These are phyloP conservation scores for Teunomyces panamensis DNA, from an alignment of 805 yeast genomes.

Conservation along the genomic window DNA sequence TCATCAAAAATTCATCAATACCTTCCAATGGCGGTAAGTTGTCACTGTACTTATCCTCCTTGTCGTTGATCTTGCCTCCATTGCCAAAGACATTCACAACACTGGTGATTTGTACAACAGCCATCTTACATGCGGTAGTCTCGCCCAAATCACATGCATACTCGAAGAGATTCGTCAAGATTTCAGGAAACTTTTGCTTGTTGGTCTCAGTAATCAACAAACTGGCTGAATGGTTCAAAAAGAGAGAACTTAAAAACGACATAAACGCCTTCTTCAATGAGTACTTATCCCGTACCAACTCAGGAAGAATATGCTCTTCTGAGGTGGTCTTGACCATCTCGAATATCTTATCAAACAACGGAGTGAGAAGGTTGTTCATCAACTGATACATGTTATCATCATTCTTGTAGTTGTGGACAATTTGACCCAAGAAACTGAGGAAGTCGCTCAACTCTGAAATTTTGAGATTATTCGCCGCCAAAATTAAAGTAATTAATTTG, in stretches of 20 bases:
- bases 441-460: constrained; percentile 74
- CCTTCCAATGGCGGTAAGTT: constrained; percentile 60
- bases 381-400: constrained; percentile 69
- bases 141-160: constrained; percentile 65
- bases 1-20: constrained; percentile 65
- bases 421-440: constrained; percentile 81
- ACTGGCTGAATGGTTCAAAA: constrained; percentile 76
- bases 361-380: constrained; percentile 68
- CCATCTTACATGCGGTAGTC: constrained; percentile 60
- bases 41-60: constrained; percentile 50
- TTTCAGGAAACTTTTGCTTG: constrained; percentile 53
- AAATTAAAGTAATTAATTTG: constrained; percentile 61
- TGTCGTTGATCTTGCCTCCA: constrained; percentile 61
- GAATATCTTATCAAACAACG: constrained; percentile 67
- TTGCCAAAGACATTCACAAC: constrained; percentile 56
- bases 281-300: constrained; percentile 61
- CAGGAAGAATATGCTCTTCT: constrained; percentile 46
- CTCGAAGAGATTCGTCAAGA: constrained; percentile 61
- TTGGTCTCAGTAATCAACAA: constrained; percentile 70
- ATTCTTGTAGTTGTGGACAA: constrained; percentile 70
- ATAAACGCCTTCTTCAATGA: constrained; percentile 68
- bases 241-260: constrained; percentile 63
- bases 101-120: constrained; percentile 66
- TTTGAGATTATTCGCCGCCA: constrained; percentile 55
- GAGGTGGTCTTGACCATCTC: constrained; percentile 40